Conservation (phyloP, 192 early-diverging fungal genomes). For the Coemansia sp. region DNA sequence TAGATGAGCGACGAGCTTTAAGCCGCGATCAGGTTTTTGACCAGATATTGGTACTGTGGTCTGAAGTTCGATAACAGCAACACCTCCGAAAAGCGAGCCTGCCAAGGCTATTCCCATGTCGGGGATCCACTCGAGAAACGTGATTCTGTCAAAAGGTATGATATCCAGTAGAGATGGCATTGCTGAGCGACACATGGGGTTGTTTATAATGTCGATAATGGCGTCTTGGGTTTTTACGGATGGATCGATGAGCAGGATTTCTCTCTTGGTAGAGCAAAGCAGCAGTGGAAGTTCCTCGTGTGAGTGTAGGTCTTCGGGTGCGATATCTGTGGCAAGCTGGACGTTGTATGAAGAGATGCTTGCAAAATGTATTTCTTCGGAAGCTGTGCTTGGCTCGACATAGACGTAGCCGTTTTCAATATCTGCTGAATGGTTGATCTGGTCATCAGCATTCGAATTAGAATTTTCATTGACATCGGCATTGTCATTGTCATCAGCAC, state of each 20-base stretch:
- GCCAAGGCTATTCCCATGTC: constrained; percentile 26
- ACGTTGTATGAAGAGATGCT: too few species aligned
- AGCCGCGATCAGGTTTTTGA: not conserved
- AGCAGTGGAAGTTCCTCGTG: constrained; percentile 13
- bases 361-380: too few species aligned
- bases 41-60: not conserved
- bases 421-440: constrained; percentile 15
- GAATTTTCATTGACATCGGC: too few species aligned
- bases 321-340: not conserved
- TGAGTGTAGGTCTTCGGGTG: constrained; percentile 3
- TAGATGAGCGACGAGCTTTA: constrained; percentile 17
- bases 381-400: not conserved
- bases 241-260: constrained; percentile 35
- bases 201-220: constrained; percentile 24
- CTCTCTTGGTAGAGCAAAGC: constrained; percentile 29
- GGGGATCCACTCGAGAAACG: constrained; percentile 45
- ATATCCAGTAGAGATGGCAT: constrained; percentile 8
- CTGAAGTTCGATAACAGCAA: constrained; percentile 18
- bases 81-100: constrained; percentile 23
- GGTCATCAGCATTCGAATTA: too few species aligned
- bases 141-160: constrained; percentile 31
- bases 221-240: not conserved
- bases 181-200: constrained; percentile 7
- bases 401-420: constrained; percentile 21
- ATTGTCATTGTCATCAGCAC: too few species aligned